Evolutionary conservation across 805 yeast genomes (phyloP).

Genomic region (Candida coleopterorum): DNA sequence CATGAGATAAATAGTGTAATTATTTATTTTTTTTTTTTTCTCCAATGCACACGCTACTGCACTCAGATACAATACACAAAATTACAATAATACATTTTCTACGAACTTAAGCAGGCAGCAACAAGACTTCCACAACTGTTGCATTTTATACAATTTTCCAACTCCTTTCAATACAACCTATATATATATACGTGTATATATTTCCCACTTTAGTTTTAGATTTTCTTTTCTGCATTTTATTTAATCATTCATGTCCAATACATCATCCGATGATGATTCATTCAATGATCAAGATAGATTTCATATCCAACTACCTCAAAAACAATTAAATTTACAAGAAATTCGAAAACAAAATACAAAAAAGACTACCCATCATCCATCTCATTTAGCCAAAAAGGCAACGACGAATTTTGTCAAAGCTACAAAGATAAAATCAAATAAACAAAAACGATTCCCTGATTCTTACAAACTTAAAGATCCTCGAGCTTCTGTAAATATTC

Average conservation of each 20-base stretch:
- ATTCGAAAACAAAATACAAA: constrained; percentile 8
- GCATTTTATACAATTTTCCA: neutral
- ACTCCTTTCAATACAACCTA: neutral
- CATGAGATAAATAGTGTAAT: too few relatives aligned
- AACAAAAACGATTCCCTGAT: constrained; percentile 7
- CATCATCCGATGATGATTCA: constrained; percentile 5
- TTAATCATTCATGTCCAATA: neutral
- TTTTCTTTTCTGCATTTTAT: too few relatives aligned
- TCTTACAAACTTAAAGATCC: constrained; percentile 9
- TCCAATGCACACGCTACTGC: too few relatives aligned
- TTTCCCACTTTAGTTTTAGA: too few relatives aligned
- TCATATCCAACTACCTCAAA: constrained; percentile 8
- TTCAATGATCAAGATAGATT: constrained; percentile 1
- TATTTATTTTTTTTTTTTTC: too few relatives aligned
- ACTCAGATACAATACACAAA: too few relatives aligned
- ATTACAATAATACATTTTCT: too few relatives aligned
- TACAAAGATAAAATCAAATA: constrained; percentile 7
- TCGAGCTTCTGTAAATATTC: neutral
- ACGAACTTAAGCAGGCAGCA: too few relatives aligned
- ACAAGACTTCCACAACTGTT: neutral
- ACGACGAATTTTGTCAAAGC: constrained; percentile 8
- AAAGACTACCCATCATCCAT: neutral
- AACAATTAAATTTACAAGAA: constrained; percentile 6
- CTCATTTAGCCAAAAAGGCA: constrained; percentile 6
- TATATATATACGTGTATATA: too few relatives aligned